Evolutionary conservation across 495 filamentous ascomycete species (phyloP).

Genomic region (Penicillium angulare): DNA sequence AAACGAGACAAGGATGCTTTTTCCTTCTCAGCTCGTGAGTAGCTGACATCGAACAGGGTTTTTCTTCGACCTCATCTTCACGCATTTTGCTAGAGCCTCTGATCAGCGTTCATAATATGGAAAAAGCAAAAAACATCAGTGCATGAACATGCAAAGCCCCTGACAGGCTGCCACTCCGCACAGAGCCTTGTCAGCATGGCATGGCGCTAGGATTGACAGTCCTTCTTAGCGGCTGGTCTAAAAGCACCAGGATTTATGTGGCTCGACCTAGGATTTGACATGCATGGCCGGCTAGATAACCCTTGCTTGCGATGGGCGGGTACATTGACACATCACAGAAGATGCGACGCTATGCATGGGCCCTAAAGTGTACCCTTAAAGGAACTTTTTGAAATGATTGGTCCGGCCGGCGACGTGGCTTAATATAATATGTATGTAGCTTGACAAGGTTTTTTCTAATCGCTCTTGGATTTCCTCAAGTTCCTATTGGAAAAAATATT

Average conservation of each 20-base stretch:
- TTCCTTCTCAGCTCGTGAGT: background rate
- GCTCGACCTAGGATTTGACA: constrained; percentile 8
- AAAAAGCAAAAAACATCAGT: constrained; percentile 1
- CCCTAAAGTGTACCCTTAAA: background rate
- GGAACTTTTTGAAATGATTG: constrained; percentile 5
- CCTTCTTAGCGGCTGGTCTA: background rate
- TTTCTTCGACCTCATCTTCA: background rate
- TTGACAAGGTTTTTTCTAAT: too few relatives aligned
- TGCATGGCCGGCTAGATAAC: constrained; percentile 14
- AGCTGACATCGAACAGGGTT: background rate
- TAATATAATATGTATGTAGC: too few relatives aligned
- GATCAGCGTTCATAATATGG: background rate
- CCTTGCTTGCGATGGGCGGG: constrained; percentile 11
- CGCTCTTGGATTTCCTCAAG: background rate
- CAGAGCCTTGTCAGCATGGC: background rate
- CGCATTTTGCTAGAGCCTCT: background rate
- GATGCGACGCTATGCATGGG: constrained; percentile 5
- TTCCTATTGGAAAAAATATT: background rate
- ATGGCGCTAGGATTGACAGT: background rate
- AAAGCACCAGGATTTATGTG: constrained; percentile 3
- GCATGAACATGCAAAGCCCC: constrained; percentile 6
- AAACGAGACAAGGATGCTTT: background rate
- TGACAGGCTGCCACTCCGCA: background rate
- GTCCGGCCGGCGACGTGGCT: too few relatives aligned
- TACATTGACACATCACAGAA: constrained; percentile 6